These are phyloP conservation scores for Penicillium alfredii DNA, from an alignment of 495 filamentous ascomycete genomes.

Conservation along the genomic window DNA sequence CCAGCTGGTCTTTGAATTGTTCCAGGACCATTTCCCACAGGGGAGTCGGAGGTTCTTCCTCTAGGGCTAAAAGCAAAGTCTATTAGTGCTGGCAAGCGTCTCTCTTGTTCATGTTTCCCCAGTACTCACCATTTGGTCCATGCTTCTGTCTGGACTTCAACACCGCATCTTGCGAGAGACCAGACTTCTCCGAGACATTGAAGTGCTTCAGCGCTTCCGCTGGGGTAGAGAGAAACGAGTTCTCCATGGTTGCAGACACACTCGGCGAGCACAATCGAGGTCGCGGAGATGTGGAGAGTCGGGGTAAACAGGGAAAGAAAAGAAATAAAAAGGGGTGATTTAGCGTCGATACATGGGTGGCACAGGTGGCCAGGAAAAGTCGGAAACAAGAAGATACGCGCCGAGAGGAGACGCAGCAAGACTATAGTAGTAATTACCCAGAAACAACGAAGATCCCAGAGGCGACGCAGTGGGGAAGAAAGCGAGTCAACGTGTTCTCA, in stretches of 20 bases:
- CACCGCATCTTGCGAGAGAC: slow-evolving; percentile 69
- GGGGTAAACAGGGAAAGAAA: slow-evolving; percentile 15
- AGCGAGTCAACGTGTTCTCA: slow-evolving; percentile 40
- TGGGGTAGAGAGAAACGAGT: slow-evolving; percentile 64
- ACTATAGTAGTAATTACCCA: too few species aligned
- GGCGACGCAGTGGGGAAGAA: slow-evolving; percentile 9
- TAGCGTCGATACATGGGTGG: slow-evolving; percentile 15
- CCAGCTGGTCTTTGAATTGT: slow-evolving; percentile 98
- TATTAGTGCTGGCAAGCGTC: slow-evolving; percentile 4
- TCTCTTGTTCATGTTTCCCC: not conserved
- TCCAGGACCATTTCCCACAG: slow-evolving; percentile 94
- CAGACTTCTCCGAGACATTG: slow-evolving; percentile 56
- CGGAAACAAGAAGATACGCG: slow-evolving; percentile 4
- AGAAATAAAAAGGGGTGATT: slow-evolving; percentile 5
- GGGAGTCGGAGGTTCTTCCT: slow-evolving; percentile 95
- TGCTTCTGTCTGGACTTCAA: slow-evolving; percentile 54
- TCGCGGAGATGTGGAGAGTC: slow-evolving; percentile 14
- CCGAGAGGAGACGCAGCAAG: too few species aligned
- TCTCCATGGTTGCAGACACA: slow-evolving; percentile 58
- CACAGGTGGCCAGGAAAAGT: slow-evolving; percentile 7
- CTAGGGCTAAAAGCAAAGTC: slow-evolving; percentile 56
- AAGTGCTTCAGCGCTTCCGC: slow-evolving; percentile 68
- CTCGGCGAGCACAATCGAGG: too few species aligned
- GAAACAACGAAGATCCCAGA: too few species aligned
- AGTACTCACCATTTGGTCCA: slow-evolving; percentile 75